These are phyloP conservation scores for Gonapodya sp. DNA, from an alignment of 192 early-diverging fungal genomes.

Conservation along the genomic window DNA sequence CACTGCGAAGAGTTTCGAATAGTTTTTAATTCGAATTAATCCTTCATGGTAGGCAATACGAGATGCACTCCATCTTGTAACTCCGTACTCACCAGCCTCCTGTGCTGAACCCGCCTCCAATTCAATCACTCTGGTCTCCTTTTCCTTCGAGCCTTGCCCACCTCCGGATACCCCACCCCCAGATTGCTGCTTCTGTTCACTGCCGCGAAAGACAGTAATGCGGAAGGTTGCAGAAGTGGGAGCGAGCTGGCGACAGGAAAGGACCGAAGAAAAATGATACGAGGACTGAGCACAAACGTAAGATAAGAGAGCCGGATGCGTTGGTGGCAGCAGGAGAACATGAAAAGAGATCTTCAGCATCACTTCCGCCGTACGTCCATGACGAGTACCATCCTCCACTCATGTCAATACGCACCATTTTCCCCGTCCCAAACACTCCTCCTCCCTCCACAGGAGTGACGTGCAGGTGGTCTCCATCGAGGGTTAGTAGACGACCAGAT, in stretches of 20 bases:
- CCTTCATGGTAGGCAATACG: too few species aligned
- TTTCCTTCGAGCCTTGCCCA: constrained; percentile 15
- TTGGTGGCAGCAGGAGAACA: too few species aligned
- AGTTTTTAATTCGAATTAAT: too few species aligned
- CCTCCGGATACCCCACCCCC: background rate
- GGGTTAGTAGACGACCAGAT: constrained; percentile 76
- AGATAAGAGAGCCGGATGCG: too few species aligned
- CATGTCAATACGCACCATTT: constrained; percentile 45
- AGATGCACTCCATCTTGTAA: too few species aligned
- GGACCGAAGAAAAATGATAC: constrained; percentile 52
- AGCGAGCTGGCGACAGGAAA: constrained; percentile 58
- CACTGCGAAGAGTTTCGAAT: too few species aligned
- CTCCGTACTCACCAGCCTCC: constrained; percentile 43
- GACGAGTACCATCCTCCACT: constrained; percentile 17
- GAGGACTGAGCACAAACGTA: constrained; percentile 33
- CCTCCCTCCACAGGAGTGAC: constrained; percentile 74
- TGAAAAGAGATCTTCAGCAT: too few species aligned
- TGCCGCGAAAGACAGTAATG: constrained; percentile 40
- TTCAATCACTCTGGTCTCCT: constrained; percentile 64
- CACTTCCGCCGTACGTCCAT: too few species aligned
- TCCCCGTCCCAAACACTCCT: constrained; percentile 70
- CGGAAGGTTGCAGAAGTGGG: constrained; percentile 61
- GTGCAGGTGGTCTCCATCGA: constrained; percentile 89
- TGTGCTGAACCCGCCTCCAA: constrained; percentile 63
- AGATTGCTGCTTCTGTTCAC: background rate